phyloP scores from a whole-genome alignment of 2,329 filamentous ascomycete genomes.

The Fusarium tupiense region DNA sequence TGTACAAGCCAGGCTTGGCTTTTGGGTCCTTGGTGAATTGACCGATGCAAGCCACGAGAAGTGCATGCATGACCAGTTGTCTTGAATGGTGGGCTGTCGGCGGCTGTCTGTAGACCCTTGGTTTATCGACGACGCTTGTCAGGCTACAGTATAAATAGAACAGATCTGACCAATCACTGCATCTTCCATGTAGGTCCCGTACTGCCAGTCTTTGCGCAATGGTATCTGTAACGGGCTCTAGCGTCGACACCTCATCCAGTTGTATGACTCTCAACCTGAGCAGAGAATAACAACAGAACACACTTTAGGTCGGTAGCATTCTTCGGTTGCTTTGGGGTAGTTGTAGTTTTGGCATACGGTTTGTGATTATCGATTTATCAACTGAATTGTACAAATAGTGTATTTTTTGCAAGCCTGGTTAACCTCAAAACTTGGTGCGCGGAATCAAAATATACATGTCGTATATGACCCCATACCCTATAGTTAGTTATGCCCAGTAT shows the following conservation, averaged over 20 bases:
- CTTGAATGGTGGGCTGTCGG: not conserved
- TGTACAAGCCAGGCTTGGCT: slow-evolving; percentile 1
- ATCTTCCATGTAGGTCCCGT: not conserved
- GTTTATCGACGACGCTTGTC: not conserved
- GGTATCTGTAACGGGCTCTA: not conserved
- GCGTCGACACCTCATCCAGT: not conserved
- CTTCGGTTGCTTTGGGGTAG: not conserved
- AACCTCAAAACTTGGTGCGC: not conserved
- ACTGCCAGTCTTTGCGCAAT: not conserved
- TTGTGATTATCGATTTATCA: not conserved
- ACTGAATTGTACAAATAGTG: not conserved
- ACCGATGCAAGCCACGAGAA: not conserved
- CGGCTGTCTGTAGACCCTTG: not conserved
- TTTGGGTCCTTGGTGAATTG: not conserved
- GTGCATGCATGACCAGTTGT: slow-evolving; percentile 2
- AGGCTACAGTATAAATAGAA: not conserved
- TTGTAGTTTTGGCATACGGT: too few species aligned
- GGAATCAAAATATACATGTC: not conserved
- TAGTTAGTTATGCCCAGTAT: not conserved
- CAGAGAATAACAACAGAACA: not conserved
- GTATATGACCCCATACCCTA: not conserved
- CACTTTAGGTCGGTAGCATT: not conserved
- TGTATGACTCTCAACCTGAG: not conserved
- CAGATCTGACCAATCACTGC: not conserved
- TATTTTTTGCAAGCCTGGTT: not conserved